phyloP scores from a whole-genome alignment of 257 asterid genomes.

The Solanum peruvianum region DNA sequence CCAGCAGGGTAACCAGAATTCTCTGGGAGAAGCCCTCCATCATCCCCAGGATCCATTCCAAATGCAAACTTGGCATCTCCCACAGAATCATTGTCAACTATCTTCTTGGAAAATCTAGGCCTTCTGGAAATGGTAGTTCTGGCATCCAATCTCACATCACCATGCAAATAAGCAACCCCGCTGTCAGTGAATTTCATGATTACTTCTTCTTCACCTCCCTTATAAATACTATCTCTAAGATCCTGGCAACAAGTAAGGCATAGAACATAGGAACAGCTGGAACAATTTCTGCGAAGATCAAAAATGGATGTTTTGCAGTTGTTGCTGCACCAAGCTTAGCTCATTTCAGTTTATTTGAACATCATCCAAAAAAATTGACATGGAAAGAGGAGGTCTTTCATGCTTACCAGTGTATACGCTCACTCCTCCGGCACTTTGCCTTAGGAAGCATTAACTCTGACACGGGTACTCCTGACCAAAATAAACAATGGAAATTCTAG shows the following conservation, averaged over 20 bases:
- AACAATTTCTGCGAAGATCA: conserved; percentile 64
- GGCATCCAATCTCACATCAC: background rate
- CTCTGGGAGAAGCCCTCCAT: background rate
- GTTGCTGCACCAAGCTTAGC: conserved; percentile 36
- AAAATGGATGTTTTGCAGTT: conserved; percentile 65
- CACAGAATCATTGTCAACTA: background rate
- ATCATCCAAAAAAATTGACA: background rate
- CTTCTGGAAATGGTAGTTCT: background rate
- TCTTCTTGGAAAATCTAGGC: background rate
- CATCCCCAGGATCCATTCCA: background rate
- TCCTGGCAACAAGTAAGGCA: conserved; percentile 79
- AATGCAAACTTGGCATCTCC: background rate
- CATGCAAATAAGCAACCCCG: conserved; percentile 37
- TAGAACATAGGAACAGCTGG: conserved; percentile 57
- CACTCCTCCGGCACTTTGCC: conserved; percentile 16
- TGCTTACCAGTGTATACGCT: conserved; percentile 61
- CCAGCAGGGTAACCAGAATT: background rate
- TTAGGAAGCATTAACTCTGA: conserved; percentile 31
- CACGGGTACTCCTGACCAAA: conserved; percentile 40
- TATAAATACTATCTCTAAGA: conserved; percentile 46
- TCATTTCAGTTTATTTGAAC: background rate
- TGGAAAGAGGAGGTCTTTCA: background rate
- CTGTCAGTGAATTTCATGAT: conserved; percentile 5
- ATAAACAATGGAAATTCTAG: background rate
- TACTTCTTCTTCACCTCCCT: conserved; percentile 28